phyloP scores from a whole-genome alignment of 129 eudicot genomes.

The Centrapalus pauciflorus region DNA sequence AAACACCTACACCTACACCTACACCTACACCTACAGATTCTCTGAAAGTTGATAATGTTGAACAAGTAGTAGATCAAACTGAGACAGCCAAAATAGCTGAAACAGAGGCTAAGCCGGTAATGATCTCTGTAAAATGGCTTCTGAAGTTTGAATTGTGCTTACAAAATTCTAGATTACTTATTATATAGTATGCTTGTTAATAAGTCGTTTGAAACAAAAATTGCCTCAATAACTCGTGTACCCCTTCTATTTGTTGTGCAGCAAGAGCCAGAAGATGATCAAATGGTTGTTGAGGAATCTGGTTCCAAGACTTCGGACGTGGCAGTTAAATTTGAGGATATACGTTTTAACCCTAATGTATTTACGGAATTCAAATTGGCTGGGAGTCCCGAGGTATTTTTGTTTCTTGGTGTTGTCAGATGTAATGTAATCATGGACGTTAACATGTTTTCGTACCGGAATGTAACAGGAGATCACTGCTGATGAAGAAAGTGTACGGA shows the following conservation, averaged over 20 bases:
- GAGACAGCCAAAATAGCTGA: constrained; percentile 28
- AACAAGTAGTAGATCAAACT: constrained; percentile 24
- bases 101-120: constrained; percentile 38
- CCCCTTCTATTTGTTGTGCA: constrained; percentile 13
- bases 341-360: constrained; percentile 85
- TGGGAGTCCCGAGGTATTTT: constrained; percentile 68
- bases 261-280: constrained; percentile 32
- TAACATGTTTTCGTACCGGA: not conserved
- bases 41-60: constrained; percentile 30
- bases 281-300: constrained; percentile 29
- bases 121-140: not conserved
- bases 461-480: constrained; percentile 76
- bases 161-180: not conserved
- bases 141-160: not conserved
- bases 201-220: not conserved
- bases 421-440: not conserved
- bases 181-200: not conserved
- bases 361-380: constrained; percentile 90
- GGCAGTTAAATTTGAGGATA: constrained; percentile 39
- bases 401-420: not conserved
- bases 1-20: constrained; percentile 28
- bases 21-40: constrained; percentile 38
- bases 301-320: constrained; percentile 28
- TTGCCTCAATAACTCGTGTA: not conserved
- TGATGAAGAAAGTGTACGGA: constrained; percentile 90